phyloP scores from a whole-genome alignment of 257 asterid genomes.

The Marsdenia floribunda region DNA sequence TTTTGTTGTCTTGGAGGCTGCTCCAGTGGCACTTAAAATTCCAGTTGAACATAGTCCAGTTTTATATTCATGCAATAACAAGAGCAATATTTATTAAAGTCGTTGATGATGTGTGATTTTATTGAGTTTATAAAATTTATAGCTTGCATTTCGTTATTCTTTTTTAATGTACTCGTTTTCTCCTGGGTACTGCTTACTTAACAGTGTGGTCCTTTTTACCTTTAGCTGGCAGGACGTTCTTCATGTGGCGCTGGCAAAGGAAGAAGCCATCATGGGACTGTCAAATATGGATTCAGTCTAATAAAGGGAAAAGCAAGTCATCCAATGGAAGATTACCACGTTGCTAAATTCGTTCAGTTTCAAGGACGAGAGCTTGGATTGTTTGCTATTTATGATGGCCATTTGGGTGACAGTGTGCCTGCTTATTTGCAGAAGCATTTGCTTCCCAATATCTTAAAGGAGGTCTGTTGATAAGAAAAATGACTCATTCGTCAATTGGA shows the following conservation, averaged over 20 bases:
- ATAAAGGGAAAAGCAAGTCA: conserved; percentile 86
- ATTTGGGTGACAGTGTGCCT: conserved; percentile 84
- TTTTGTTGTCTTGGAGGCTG: background rate
- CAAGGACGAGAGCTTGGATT: conserved; percentile 68
- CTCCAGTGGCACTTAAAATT: background rate
- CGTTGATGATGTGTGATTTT: background rate
- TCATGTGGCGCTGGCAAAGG: conserved; percentile 69
- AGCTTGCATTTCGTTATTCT: background rate
- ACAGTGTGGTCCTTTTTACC: conserved; percentile 10
- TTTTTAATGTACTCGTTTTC: background rate
- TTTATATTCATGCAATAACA: background rate
- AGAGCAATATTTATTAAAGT: background rate
- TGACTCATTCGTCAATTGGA: background rate
- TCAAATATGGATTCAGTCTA: conserved; percentile 72
- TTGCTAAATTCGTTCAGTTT: conserved; percentile 66
- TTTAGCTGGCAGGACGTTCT: conserved; percentile 51
- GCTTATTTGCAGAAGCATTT: conserved; percentile 84
- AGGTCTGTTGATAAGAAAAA: conserved; percentile 46
- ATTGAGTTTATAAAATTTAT: background rate
- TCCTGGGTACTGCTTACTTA: background rate
- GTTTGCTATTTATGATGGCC: conserved; percentile 87
- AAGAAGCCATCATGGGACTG: conserved; percentile 53
- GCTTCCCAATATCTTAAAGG: conserved; percentile 73
- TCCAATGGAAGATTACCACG: conserved; percentile 98
- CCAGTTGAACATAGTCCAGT: background rate